Evolutionary conservation across 306 rosid genomes (phyloP), one percentile per base, ranked within the genome.

Genomic region (Delonix regia): DNA sequence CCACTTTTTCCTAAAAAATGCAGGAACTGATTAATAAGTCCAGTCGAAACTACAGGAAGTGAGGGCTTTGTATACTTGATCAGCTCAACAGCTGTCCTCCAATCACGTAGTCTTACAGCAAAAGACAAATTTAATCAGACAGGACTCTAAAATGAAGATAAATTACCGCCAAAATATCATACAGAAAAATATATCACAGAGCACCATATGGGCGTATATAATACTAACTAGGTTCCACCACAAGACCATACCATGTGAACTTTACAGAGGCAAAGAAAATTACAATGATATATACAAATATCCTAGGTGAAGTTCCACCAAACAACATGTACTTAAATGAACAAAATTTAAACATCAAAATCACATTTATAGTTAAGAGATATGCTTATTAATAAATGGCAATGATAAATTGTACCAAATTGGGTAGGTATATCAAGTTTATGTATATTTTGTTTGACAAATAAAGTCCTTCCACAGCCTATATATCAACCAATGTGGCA

Each of bases 1-100:
- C 99, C 99, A 77, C 97, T 89, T 85, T 85, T 92, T 82, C 99
- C 99, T 56, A 94, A 82, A 81, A 88, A 88, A 49, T 83, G 90
- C 75, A 94, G 89, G 61, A 92, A 87, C 70, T 90, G 89, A 85
- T 90, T 90, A 42, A 86, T 82, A 61, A 92, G 85, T 36, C 97
- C 97, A 19, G 84, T 72, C 22, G 99, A 92, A 71, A 89, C 82
- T 82, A 79, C 71, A 67, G 90, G 87, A 72, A 89, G 86, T 27
- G 91, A 90, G 69, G 95, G 92, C 85, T 94, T 97, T 79, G 92
- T 88, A 76, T 83, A 72, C 83, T 88, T 92, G 73, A 90, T 85
- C 76, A 94, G 76, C 74, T 88, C 93, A 61, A 69, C 73, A 57
- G 90, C 88, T 75, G 92, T 89, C 82, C 78, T 88, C 99, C 99